Evolutionary conservation across 2,329 filamentous ascomycete genomes (phyloP).

Genomic region (Botrytis hyacinthi): DNA sequence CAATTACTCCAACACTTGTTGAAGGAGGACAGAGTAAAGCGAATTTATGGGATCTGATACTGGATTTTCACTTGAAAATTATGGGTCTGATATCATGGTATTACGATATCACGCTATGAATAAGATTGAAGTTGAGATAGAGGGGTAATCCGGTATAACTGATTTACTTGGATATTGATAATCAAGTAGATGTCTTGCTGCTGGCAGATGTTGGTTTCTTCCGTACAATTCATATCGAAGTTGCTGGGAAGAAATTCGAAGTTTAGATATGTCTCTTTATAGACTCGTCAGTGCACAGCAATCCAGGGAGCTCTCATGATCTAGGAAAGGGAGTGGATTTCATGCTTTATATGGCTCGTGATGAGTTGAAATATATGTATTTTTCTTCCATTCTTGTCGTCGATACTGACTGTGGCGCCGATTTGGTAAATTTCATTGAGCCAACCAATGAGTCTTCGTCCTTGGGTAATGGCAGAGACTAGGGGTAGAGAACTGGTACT

Average conservation of each 20-base stretch:
- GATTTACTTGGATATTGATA: accelerated
- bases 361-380: background rate
- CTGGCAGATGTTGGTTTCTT: background rate
- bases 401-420: background rate
- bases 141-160: accelerated
- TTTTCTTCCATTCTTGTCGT: background rate
- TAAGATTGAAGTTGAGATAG: accelerated
- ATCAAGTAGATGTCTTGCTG: too few relatives aligned
- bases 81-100: background rate
- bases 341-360: background rate
- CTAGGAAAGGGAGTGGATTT: background rate
- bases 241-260: background rate
- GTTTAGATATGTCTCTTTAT: too few relatives aligned
- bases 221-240: accelerated
- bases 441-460: too few relatives aligned
- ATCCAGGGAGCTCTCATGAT: accelerated
- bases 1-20: accelerated
- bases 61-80: background rate
- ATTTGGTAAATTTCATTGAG: too few relatives aligned
- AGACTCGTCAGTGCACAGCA: background rate
- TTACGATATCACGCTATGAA: background rate
- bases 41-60: background rate
- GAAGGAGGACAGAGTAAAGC: background rate
- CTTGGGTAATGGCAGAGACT: accelerated
- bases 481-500: background rate